Evolutionary conservation across 208 protist genomes (phyloP), one percentile per base, ranked within the genome.

Genomic region (Porcisia hertigi): DNA sequence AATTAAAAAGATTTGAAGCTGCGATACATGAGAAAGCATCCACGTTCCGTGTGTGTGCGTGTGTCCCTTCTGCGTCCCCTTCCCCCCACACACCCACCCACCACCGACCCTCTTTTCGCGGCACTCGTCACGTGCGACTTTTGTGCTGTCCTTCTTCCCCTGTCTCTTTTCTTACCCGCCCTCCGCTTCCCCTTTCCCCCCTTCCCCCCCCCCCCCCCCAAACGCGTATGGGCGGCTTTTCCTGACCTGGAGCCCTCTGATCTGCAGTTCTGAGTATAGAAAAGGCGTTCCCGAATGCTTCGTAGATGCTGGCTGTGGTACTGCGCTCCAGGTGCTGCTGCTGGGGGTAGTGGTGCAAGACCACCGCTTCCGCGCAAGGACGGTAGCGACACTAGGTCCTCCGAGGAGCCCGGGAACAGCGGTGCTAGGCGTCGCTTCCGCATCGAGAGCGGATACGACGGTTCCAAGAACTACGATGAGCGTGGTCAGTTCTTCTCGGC

Each of bases 401-500:
- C 25, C 47, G 39, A 77, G 36, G 25, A 55, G 39, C 71, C 66
- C 14, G 47, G 20, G 39, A 55, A 18, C 20, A 66, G 71, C 11
- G 69, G 71, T 62, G 69, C 20, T 6, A 80, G 81, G 69, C 86
- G 85, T 14, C 87, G 83, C 70, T 90, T 92, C 43, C 85, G 86
- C 52, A 86, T 94, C 23, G 80, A 91, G 69, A 95, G 91, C 63
- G 90, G 88, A 30, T 90, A 92, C 79, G 82, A 88, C 41, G 88
- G 73, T 1, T 67, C 81, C 16, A 92, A 92, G 65, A 76, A 83
- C 71, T 93, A 91, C 71, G 92, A 96, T 45, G 90, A 94, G 71
- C 84, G 92, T 36, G 92, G 92, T 6, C 91, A 93, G 71, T 95
- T 96, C 81, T 94, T 95, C 71, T 95, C 92, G 23, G 89, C 87